These are phyloP conservation scores for Ailanthus altissimus DNA, from an alignment of 345 rosid species.

Conservation along the genomic window DNA sequence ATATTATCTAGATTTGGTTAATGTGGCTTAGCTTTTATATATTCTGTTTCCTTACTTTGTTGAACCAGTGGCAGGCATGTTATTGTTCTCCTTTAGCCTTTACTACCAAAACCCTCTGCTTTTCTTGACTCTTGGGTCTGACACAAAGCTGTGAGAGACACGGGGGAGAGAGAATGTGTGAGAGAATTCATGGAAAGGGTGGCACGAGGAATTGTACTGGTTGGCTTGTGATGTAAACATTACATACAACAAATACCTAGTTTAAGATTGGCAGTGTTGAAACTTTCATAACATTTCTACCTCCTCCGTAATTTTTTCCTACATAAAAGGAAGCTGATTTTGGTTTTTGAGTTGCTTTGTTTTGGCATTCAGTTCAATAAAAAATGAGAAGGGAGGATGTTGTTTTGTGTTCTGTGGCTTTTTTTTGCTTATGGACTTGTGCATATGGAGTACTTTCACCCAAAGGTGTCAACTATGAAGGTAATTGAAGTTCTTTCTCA, in stretches of 20 bases:
- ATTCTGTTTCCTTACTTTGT: slow-evolving; percentile 39
- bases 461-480: slow-evolving; percentile 87
- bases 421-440: slow-evolving; percentile 43
- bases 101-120: slow-evolving; percentile 26
- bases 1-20: slow-evolving; percentile 43
- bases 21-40: slow-evolving; percentile 42
- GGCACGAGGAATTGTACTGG: slow-evolving; percentile 24
- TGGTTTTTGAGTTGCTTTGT: slow-evolving; percentile 3
- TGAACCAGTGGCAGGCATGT: slow-evolving; percentile 56
- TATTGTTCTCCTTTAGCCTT: slow-evolving; percentile 28
- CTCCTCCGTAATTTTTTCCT: slow-evolving; percentile 24
- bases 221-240: slow-evolving; percentile 27
- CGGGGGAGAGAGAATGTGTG: slow-evolving; percentile 20
- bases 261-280: slow-evolving; percentile 23
- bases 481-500: slow-evolving; percentile 36
- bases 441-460: slow-evolving; percentile 68
- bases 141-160: slow-evolving; percentile 30
- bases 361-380: slow-evolving; percentile 26
- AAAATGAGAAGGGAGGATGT: slow-evolving; percentile 30
- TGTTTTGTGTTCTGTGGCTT: slow-evolving; percentile 29
- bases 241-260: slow-evolving; percentile 25
- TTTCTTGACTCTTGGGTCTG: slow-evolving; percentile 40
- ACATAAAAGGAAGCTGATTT: slow-evolving; percentile 23
- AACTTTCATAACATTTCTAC: slow-evolving; percentile 16
- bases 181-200: slow-evolving; percentile 30